Percentiles rank a stretch among this genome's conserved stretches.
Evolutionary conservation across 306 rosid species (phyloP).

Genomic region (Cicer judaicum): DNA sequence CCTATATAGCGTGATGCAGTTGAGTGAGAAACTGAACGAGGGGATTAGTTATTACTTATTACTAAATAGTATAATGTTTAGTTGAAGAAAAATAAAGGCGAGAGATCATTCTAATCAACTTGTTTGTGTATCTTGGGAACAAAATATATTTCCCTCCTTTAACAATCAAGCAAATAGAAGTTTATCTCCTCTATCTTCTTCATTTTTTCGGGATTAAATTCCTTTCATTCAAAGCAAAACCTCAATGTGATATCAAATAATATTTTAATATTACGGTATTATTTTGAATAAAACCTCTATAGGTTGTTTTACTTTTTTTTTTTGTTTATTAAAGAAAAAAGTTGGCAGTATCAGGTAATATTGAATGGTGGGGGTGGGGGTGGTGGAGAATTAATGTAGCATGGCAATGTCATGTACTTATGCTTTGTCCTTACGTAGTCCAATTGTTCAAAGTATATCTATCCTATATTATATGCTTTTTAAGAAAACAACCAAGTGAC

Average conservation of each 20-base stretch:
- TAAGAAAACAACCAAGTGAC: neutral
- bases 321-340: neutral
- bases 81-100: neutral
- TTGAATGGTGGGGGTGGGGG: constrained; percentile 1
- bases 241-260: too few species aligned
- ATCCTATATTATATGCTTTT: constrained; percentile 14
- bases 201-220: too few species aligned
- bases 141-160: too few species aligned
- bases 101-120: too few species aligned
- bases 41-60: neutral
- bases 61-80: neutral
- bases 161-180: too few species aligned
- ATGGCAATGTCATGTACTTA: neutral
- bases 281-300: too few species aligned
- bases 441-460: neutral
- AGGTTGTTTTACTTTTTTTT: too few species aligned
- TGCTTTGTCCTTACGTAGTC: constrained; percentile 4
- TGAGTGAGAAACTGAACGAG: neutral
- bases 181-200: too few species aligned
- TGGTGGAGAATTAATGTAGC: neutral
- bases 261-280: too few species aligned
- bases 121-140: too few species aligned
- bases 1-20: neutral
- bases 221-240: too few species aligned
- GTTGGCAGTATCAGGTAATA: too few species aligned